Evolutionary conservation across 2,329 filamentous ascomycete genomes (phyloP).

Genomic region (Aspergillus transmontanensis): DNA sequence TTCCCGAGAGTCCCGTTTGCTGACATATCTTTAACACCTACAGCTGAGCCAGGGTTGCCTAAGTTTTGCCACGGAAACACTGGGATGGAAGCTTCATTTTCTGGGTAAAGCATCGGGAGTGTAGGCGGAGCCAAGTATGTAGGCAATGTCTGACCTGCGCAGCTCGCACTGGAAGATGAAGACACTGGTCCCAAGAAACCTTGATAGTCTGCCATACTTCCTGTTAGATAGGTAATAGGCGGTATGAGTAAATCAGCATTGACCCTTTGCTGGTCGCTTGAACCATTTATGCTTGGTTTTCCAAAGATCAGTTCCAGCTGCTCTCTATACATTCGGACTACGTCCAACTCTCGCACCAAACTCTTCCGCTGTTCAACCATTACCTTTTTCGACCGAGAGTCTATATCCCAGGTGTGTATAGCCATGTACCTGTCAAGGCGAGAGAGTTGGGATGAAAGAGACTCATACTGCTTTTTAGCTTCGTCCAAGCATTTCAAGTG

Average conservation of each 20-base stretch:
- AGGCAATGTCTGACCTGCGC: not conserved
- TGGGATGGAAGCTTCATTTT: not conserved
- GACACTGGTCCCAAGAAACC: not conserved
- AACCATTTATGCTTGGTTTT: constrained; percentile 7
- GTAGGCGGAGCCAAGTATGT: not conserved
- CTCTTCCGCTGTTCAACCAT: constrained; percentile 40
- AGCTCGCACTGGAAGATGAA: constrained; percentile 5
- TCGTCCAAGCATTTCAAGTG: constrained; percentile 31
- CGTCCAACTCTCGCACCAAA: constrained; percentile 41
- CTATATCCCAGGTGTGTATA: constrained; percentile 41
- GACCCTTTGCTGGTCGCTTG: constrained; percentile 5
- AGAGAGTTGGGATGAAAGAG: constrained; percentile 35
- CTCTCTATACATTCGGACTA: constrained; percentile 39
- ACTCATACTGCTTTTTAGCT: constrained; percentile 31
- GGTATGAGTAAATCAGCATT: not conserved
- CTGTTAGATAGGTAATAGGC: not conserved
- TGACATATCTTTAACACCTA: not conserved
- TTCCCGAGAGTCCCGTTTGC: not conserved
- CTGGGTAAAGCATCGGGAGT: not conserved
- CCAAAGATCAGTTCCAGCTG: constrained; percentile 32
- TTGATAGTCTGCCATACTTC: not conserved
- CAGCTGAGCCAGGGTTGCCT: not conserved
- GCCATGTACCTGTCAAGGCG: constrained; percentile 43
- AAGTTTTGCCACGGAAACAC: constrained; percentile 4
- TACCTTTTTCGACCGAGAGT: constrained; percentile 33